Evolutionary conservation across 768 basidiomycete species (phyloP), one percentile per base, ranked within the genome.

Genomic region (Sistotremastrum niveocremeum): DNA sequence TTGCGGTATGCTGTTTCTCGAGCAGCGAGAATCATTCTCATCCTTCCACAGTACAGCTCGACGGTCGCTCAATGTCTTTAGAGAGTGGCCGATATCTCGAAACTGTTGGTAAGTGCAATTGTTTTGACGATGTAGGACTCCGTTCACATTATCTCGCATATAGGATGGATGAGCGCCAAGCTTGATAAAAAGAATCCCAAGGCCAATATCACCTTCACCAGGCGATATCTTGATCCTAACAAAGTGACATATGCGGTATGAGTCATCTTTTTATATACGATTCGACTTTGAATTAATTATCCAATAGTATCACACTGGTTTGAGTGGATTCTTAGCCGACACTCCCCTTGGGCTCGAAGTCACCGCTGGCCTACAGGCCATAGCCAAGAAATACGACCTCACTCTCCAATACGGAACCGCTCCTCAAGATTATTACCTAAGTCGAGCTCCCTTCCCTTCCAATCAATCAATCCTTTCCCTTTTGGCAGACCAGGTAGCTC

Each of bases 21-120:
- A 33, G 29, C 36, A 33, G 32, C 28, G 41, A 36, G 43, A 28
- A 44, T 37, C 7, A 30, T 12, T 44, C 39, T 30, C 30, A 45
- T 20, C 12, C 32, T 6, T 32, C n/a, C 41, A 20, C 42, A 77
- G 76, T 72, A 28, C 78, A 79, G 59, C 64, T 77, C 20, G 88
- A 90, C 60, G 73, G 71, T 3, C 71, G 80, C n/a, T 79, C 81
- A 0, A 86, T 90, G 68, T 69, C 81, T 2, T 58, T 91, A 49
- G 84, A 88, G 55, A 82, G 85, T 51, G 84, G 91, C 11, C 69
- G 87, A 28, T 94, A 93, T 58, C 84, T 94, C 81, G 91, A 95
- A 64, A 95, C 90, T 7, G 67, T 93, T 45, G 88, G 86, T 82
- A 42, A 8, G 73, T 55, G 44, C 8, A 7, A 10, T 12, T 37